Evolutionary conservation across 805 yeast species (phyloP).

Genomic region (Hanseniaspora thailandica): DNA sequence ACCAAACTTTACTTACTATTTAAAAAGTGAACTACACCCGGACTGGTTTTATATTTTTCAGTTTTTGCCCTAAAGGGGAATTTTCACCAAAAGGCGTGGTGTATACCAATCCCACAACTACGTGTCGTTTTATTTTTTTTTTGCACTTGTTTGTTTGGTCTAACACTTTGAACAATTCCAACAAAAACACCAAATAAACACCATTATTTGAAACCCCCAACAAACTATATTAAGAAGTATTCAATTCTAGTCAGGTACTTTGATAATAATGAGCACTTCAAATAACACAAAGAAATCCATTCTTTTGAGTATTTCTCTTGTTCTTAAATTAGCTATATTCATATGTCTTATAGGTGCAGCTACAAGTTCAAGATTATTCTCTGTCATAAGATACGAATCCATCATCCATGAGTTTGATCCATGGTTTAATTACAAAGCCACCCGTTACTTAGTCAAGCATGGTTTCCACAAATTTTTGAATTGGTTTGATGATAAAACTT

Average conservation of each 20-base stretch:
- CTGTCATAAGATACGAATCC: conserved; percentile 91
- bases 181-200: background rate
- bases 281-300: background rate
- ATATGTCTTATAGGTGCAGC: conserved; percentile 81
- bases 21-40: no score
- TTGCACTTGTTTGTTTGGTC: background rate
- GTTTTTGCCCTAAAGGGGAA: background rate
- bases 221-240: background rate
- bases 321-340: conserved; percentile 53
- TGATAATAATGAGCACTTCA: background rate
- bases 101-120: background rate
- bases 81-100: background rate
- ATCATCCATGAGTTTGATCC: conserved; percentile 97
- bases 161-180: background rate
- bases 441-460: conserved; percentile 75
- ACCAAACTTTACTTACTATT: no score
- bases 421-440: conserved; percentile 93
- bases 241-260: background rate
- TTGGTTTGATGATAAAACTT: conserved; percentile 97
- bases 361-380: conserved; percentile 78
- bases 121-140: background rate
- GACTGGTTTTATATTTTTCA: background rate
- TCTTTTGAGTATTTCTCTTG: conserved; percentile 15
- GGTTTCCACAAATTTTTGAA: conserved; percentile 84
- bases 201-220: background rate